phyloP scores from a whole-genome alignment of 768 basidiomycete species.

The Pleurotus platypus region DNA sequence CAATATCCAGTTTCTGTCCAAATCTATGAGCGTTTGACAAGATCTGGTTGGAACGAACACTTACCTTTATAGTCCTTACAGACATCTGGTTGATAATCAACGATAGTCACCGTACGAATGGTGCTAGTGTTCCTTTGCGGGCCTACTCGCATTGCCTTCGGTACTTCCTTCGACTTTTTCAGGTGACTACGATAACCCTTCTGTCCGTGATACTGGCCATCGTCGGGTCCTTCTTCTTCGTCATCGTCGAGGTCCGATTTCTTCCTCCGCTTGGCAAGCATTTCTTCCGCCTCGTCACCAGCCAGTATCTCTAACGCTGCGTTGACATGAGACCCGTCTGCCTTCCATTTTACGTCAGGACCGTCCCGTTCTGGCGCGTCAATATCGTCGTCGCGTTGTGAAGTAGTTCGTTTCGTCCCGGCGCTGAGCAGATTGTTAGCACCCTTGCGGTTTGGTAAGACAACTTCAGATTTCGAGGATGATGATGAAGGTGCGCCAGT shows the following conservation, averaged over 20 bases:
- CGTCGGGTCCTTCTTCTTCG: slow-evolving; percentile 65
- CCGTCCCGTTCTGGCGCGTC: slow-evolving; percentile 56
- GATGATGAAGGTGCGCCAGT: slow-evolving; percentile 18
- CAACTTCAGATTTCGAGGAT: slow-evolving; percentile 63
- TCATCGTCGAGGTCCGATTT: slow-evolving; percentile 50
- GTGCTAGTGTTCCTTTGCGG: slow-evolving; percentile 77
- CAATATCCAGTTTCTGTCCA: slow-evolving; percentile 92
- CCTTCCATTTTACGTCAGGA: slow-evolving; percentile 75
- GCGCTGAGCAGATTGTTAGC: slow-evolving; percentile 65
- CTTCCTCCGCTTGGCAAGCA: slow-evolving; percentile 66
- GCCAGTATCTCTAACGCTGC: slow-evolving; percentile 72
- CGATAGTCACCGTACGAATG: slow-evolving; percentile 90
- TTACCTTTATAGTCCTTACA: slow-evolving; percentile 99
- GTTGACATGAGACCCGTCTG: slow-evolving; percentile 71
- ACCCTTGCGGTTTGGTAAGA: slow-evolving; percentile 71
- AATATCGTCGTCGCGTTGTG: slow-evolving; percentile 59
- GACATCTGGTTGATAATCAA: slow-evolving; percentile 98
- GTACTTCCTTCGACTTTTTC: slow-evolving; percentile 78
- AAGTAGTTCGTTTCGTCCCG: slow-evolving; percentile 44
- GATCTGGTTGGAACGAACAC: slow-evolving; percentile 23
- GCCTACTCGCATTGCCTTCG: slow-evolving; percentile 84
- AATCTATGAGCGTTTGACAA: slow-evolving; percentile 10
- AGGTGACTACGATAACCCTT: slow-evolving; percentile 78
- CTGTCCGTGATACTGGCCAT: slow-evolving; percentile 85
- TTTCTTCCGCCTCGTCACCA: slow-evolving; percentile 78